phyloP scores from a whole-genome alignment of 306 rosid species.

The Lathyrus sativus region DNA sequence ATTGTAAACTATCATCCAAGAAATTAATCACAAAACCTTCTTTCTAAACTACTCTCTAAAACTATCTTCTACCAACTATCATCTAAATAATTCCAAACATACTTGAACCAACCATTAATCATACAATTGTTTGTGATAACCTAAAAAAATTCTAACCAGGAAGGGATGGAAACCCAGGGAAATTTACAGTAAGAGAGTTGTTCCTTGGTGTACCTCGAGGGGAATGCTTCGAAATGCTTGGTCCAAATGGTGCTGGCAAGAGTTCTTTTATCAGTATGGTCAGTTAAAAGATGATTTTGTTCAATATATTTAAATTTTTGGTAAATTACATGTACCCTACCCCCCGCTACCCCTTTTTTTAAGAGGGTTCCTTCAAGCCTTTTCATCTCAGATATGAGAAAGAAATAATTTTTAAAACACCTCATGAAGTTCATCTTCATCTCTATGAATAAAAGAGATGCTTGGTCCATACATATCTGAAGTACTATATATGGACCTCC shows the following conservation, averaged over 20 bases:
- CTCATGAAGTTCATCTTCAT: no score
- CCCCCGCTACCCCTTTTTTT: no score
- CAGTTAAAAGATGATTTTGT: constrained; percentile 40
- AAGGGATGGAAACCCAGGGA: constrained; percentile 80
- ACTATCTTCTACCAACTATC: no score
- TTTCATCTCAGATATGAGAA: not conserved
- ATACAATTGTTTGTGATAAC: constrained; percentile 66
- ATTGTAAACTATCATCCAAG: no score
- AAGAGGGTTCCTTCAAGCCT: not conserved
- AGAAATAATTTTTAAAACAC: not conserved
- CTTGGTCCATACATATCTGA: not conserved
- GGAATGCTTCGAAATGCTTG: constrained; percentile 96
- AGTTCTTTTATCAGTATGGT: constrained; percentile 95
- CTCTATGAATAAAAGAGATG: no score
- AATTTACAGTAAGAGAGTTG: constrained; percentile 79
- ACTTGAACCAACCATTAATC: constrained; percentile 48
- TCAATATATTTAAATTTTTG: not conserved
- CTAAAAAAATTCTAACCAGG: constrained; percentile 77
- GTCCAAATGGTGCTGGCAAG: constrained; percentile 97
- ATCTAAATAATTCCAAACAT: no score
- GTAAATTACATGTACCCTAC: not conserved
- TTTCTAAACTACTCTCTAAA: no score
- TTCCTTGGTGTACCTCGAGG: constrained; percentile 85
- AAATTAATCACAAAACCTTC: no score
- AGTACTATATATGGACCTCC: not conserved